phyloP scores from a whole-genome alignment of 352 stramenopile species.

The Sclerospora graminicola region DNA sequence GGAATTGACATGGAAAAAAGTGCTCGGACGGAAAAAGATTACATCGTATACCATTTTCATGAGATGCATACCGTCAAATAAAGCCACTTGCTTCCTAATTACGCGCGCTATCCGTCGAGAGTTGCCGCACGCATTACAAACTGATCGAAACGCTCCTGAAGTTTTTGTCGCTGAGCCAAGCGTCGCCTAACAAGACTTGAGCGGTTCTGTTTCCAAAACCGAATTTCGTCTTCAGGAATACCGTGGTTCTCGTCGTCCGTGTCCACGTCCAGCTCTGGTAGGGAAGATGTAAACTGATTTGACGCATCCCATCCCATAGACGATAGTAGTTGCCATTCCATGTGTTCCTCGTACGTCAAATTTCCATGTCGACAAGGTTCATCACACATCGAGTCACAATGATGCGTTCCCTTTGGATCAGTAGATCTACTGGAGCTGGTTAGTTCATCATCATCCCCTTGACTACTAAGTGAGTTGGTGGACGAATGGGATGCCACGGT shows the following conservation, averaged over 20 bases:
- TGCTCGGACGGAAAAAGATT: no score
- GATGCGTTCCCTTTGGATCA: constrained; percentile 27
- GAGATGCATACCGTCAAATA: not conserved
- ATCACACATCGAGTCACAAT: constrained; percentile 44
- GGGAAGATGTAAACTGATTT: constrained; percentile 44
- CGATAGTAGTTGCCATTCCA: constrained; percentile 71
- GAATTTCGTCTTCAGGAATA: constrained; percentile 79
- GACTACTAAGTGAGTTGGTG: constrained; percentile 32
- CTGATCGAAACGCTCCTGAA: constrained; percentile 81
- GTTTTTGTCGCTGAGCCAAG: constrained; percentile 68
- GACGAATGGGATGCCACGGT: constrained; percentile 31
- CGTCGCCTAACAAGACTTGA: constrained; percentile 63
- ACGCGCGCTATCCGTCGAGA: constrained; percentile 12
- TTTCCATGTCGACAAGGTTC: constrained; percentile 34
- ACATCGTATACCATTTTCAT: no score
- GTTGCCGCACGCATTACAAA: constrained; percentile 68
- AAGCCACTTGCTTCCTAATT: constrained; percentile 10
- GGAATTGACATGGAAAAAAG: not conserved
- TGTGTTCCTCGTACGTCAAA: constrained; percentile 50
- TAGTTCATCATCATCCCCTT: constrained; percentile 29
- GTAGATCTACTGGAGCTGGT: constrained; percentile 33
- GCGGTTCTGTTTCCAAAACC: constrained; percentile 80
- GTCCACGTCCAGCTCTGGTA: constrained; percentile 60
- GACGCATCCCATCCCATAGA: constrained; percentile 77
- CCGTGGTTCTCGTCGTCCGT: constrained; percentile 70